Base-by-base conservation (phyloP, 1,284 basidiomycete genomes). In the Apiotrichum sp. region DNA sequence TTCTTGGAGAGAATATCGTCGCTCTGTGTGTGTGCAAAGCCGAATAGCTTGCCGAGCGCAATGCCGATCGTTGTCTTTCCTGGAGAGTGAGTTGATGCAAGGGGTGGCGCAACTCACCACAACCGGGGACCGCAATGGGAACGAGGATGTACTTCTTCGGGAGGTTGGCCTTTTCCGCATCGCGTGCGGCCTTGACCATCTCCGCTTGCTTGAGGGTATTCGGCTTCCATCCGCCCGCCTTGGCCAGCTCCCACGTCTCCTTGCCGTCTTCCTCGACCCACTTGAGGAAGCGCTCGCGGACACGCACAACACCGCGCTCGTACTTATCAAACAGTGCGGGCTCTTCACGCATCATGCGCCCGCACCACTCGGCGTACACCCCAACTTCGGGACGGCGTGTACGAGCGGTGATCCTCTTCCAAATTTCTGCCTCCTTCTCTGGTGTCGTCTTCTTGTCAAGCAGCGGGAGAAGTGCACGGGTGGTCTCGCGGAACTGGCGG, bases 401-500 rank as follows among this genome's bases (percentile, higher is more conserved):
- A 53, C 68, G 68, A 3, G 65, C 48, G 2, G 66, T 55, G 7
- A 75, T 63, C 52, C 65, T 65, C 42, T 67, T 68, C 72, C 71
- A 71, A 1, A 72, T 58, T 14, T 67, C 66, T 1, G 59, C 64
- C n/a, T 59, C 54, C 45, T 65, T 60, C 39, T 57, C 55, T 6
- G 50, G 52, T 4, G 43, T 44, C 33, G 44, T 33, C 49, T 53
- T 48, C 8, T 33, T 16, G 16, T 52, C 43, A 33, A 71, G 55
- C 3, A 78, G 61, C 1, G 80, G 77, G 6, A 96, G 79, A 35
- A 95, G 78, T 16, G 73, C 78, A 68, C 91, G 88, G 6, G 96
- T 98, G 50, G 95, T 81, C 76, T 98, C 96, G 53, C 96, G 81
- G 93, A 93, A 98, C 71, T 97, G 90, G 50, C 96, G 86, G 76